Base-by-base conservation (phyloP, 805 yeast species). In the Saccharomycopsis fibuligera region DNA sequence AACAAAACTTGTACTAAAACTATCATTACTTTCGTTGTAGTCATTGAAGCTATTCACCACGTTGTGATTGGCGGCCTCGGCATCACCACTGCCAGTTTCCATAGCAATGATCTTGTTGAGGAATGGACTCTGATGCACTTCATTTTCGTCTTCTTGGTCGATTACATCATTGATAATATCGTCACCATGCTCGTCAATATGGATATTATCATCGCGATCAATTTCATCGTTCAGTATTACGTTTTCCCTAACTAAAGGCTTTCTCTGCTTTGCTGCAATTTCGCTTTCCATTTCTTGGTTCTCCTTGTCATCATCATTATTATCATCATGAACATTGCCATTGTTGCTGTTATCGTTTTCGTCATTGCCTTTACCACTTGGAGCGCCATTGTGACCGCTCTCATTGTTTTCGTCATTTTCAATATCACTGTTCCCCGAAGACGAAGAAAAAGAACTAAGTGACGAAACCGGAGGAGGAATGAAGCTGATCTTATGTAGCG, bases 401-500 rank as follows among this genome's bases (percentile, higher is more conserved):
- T 44, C 41, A 35, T 17, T 33, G 24, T 35, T 29, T 16, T 45
- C 43, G 19, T 36, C 36, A 12, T 42, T 29, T 23, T 38, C 50
- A 8, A 23, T 37, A 5, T 47, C 54, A 33, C 33, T 42, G 25
- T 30, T 17, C 30, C 43, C 31, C n/a, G 41, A 35, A n/a, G 29
- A 21, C 23, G 36, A 35, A 12, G 44, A 45, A 19, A 16, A 35
- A n/a, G 39, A 39, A 8, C 30, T 17, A 10, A 24, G 30, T n/a
- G 45, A 10, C 19, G 25, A 31, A 22, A 33, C 40, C 10, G 36
- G 57, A 49, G 3, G 35, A 14, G 65, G 62, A 12, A 56, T 39
- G 10, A 62, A 55, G 29, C 58, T 75, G 49, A 68, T 67, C 57
- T 75, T 73, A 57, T 78, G 82, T 29, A 79, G 66, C 5, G 80